Evolutionary conservation across 2,329 filamentous ascomycete genomes (phyloP).

Genomic region (Pseudogymnoascus sp.): DNA sequence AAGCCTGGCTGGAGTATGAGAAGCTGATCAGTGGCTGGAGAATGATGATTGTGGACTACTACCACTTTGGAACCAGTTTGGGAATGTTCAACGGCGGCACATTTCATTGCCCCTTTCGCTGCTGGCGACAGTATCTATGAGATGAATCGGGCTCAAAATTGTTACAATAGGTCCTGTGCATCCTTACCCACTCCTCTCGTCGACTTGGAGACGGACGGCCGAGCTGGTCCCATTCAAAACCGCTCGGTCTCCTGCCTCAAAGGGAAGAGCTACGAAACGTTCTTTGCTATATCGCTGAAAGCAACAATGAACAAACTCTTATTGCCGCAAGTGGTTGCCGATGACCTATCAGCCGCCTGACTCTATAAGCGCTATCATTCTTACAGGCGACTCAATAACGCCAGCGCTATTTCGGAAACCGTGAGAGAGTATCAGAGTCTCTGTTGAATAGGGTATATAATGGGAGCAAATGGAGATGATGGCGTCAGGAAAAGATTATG

Average conservation of each 20-base stretch:
- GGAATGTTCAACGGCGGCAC: not conserved
- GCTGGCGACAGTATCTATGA: not conserved
- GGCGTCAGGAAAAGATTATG: not conserved
- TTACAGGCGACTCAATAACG: not conserved
- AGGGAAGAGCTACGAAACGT: not conserved
- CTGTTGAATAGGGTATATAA: not conserved
- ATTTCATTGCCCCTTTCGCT: not conserved
- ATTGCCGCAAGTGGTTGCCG: not conserved
- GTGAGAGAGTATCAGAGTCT: not conserved
- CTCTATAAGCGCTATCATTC: not conserved
- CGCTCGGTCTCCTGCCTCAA: not conserved
- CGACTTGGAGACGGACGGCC: not conserved
- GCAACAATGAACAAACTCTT: not conserved
- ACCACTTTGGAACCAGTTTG: not conserved
- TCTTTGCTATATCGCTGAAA: not conserved
- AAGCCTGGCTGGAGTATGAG: not conserved
- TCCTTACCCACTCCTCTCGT: slow-evolving; percentile 3
- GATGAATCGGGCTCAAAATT: not conserved
- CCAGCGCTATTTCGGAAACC: not conserved
- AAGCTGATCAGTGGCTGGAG: not conserved
- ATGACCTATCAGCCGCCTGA: not conserved
- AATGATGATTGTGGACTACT: not conserved
- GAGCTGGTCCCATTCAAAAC: slow-evolving; percentile 1
- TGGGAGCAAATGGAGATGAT: not conserved
- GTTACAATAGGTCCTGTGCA: not conserved